These are phyloP conservation scores for Plasmodium falciparum DNA, from an alignment of 169 alveolate species.

Conservation along the genomic window DNA sequence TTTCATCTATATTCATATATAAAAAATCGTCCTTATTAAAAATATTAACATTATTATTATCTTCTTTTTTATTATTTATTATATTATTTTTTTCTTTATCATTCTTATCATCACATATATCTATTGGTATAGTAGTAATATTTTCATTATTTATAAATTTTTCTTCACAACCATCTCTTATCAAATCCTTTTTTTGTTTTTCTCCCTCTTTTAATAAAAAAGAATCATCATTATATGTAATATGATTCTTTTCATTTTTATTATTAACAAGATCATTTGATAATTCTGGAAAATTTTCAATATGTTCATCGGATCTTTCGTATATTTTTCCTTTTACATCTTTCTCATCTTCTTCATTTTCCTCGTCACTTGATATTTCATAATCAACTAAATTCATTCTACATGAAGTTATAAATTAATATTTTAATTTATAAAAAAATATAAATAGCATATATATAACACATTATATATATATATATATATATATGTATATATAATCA, in stretches of 20 bases:
- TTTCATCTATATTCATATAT: constrained; percentile 46
- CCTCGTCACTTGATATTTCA: constrained; percentile 74
- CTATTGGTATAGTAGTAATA: background rate
- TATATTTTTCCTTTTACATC: constrained; percentile 4
- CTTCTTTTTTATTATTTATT: background rate
- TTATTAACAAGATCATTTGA: too few species aligned
- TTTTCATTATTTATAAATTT: constrained; percentile 6
- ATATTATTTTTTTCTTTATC: background rate
- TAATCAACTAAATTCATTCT: constrained; percentile 74
- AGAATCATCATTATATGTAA: too few species aligned
- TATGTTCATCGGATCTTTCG: background rate
- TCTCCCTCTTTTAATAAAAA: too few species aligned
- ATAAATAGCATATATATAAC: background rate
- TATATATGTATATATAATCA: background rate
- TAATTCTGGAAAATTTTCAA: too few species aligned
- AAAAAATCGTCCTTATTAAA: constrained; percentile 13
- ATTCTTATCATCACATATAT: background rate
- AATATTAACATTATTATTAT: too few species aligned
- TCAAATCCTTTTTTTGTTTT: too few species aligned
- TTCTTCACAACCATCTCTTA: background rate
- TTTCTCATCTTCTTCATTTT: background rate
- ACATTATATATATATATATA: constrained; percentile 1
- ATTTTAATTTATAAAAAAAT: background rate
- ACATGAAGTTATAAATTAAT: background rate
- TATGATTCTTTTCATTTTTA: too few species aligned